These are phyloP conservation scores for Cytospora paraplurivora DNA, from an alignment of 2,329 filamentous ascomycete species.

Conservation along the genomic window DNA sequence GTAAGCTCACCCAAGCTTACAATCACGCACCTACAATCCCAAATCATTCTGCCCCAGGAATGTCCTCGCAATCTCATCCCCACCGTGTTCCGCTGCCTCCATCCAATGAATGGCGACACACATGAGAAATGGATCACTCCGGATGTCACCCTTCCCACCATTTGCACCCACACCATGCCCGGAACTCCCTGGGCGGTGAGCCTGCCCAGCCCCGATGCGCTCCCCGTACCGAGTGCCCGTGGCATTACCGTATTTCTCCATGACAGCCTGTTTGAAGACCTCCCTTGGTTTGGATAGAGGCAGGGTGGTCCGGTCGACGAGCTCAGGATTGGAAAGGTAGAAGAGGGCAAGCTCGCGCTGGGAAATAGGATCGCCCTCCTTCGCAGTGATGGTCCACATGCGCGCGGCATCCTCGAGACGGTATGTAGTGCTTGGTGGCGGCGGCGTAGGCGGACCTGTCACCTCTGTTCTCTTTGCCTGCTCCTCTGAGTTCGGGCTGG, in stretches of 20 bases:
- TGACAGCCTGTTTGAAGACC: conserved; percentile 86
- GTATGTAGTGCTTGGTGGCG: conserved; percentile 61
- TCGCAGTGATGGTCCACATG: conserved; percentile 92
- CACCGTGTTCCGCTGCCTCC: conserved; percentile 83
- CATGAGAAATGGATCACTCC: conserved; percentile 85
- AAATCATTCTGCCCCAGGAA: conserved; percentile 67
- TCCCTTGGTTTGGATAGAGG: conserved; percentile 83
- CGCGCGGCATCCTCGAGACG: conserved; percentile 78
- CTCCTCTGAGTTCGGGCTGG: conserved; percentile 25
- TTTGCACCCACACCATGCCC: conserved; percentile 33
- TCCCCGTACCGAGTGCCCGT: conserved; percentile 37
- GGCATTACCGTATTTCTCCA: conserved; percentile 64
- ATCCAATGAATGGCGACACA: conserved; percentile 97
- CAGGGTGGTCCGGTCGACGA: conserved; percentile 76
- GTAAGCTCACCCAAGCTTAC: neutral
- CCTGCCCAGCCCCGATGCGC: conserved; percentile 30
- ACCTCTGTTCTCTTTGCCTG: conserved; percentile 34
- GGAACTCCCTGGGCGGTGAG: conserved; percentile 29
- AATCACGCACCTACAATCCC: conserved; percentile 16
- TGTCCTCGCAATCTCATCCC: conserved; percentile 80
- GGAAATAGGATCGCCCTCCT: conserved; percentile 84
- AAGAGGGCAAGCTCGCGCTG: conserved; percentile 92
- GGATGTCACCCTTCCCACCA: conserved; percentile 44
- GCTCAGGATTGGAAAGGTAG: conserved; percentile 88
- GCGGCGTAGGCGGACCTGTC: conserved; percentile 45